A percentile compares a stretch with the other conserved stretches of the same genome.
Conservation (phyloP, 768 basidiomycete genomes). For the Trametopsis cervina region DNA sequence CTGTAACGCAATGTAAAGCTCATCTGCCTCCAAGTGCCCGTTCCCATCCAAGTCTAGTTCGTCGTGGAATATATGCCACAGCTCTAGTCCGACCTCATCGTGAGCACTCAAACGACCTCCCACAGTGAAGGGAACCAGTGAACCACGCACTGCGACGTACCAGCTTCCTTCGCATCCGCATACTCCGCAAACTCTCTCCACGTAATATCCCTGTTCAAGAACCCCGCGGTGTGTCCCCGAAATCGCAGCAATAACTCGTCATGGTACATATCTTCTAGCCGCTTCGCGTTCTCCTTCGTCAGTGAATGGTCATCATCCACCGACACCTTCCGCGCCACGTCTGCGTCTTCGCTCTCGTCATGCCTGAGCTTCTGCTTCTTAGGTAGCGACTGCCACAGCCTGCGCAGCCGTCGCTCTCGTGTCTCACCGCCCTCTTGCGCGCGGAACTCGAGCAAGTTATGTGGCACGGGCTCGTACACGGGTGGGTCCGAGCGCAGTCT, state of each 20-base stretch:
- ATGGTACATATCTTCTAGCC: constrained; percentile 66
- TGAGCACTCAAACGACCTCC: neutral
- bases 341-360: constrained; percentile 18
- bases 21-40: constrained; percentile 66
- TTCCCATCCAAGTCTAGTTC: constrained; percentile 89
- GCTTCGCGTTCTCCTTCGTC: constrained; percentile 45
- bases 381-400: constrained; percentile 58
- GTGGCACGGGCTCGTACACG: constrained; percentile 33
- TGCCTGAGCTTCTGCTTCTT: constrained; percentile 16
- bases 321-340: constrained; percentile 22
- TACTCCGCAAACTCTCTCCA: constrained; percentile 74
- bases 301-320: constrained; percentile 18
- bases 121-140: too few species aligned
- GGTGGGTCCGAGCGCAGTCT: constrained; percentile 49
- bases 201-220: constrained; percentile 38
- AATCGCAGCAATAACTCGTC: constrained; percentile 62
- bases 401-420: constrained; percentile 52
- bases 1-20: constrained; percentile 53
- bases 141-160: too few species aligned
- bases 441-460: constrained; percentile 57
- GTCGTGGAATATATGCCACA: constrained; percentile 89
- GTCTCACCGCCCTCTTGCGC: constrained; percentile 54
- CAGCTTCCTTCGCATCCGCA: constrained; percentile 74
- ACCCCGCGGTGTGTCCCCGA: constrained; percentile 31
- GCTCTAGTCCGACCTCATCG: constrained; percentile 39